These are phyloP conservation scores for Trichoderma pleuroti DNA, from an alignment of 2,329 filamentous ascomycete genomes.

Conservation along the genomic window DNA sequence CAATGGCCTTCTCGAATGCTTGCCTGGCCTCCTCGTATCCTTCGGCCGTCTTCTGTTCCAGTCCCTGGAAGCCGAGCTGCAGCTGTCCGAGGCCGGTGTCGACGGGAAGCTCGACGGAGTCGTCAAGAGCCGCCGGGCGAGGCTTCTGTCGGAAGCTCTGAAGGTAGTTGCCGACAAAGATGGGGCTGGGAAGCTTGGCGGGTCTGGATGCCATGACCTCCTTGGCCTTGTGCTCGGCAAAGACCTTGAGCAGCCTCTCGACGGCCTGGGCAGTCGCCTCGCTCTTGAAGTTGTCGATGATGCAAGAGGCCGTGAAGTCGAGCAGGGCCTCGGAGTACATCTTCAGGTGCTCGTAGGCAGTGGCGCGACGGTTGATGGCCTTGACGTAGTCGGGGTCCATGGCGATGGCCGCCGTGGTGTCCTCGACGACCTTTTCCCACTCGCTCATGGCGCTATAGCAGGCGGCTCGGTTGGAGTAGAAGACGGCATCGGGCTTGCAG, in stretches of 20 bases:
- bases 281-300: constrained; percentile 96
- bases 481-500: constrained; percentile 96
- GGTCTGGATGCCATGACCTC: constrained; percentile 80
- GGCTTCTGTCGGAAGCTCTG: constrained; percentile 91
- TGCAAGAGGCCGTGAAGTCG: constrained; percentile 98
- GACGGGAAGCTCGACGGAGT: constrained; percentile 71
- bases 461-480: constrained; percentile 97
- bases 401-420: constrained; percentile 89
- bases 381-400: constrained; percentile 97
- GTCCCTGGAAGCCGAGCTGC: constrained; percentile 74
- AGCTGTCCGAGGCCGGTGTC: constrained; percentile 81
- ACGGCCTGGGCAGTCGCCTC: constrained; percentile 84
- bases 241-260: constrained; percentile 91
- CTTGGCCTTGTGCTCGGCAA: constrained; percentile 91
- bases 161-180: constrained; percentile 97
- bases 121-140: constrained; percentile 77
- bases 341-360: constrained; percentile 90
- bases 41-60: constrained; percentile 83
- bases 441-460: constrained; percentile 92
- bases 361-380: constrained; percentile 91
- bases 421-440: constrained; percentile 95
- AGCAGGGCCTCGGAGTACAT: constrained; percentile 91
- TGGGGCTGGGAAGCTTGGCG: constrained; percentile 88
- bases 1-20: constrained; percentile 84
- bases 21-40: constrained; percentile 85